These are phyloP conservation scores for Quercus rubra DNA, from an alignment of 306 rosid species.

Conservation along the genomic window DNA sequence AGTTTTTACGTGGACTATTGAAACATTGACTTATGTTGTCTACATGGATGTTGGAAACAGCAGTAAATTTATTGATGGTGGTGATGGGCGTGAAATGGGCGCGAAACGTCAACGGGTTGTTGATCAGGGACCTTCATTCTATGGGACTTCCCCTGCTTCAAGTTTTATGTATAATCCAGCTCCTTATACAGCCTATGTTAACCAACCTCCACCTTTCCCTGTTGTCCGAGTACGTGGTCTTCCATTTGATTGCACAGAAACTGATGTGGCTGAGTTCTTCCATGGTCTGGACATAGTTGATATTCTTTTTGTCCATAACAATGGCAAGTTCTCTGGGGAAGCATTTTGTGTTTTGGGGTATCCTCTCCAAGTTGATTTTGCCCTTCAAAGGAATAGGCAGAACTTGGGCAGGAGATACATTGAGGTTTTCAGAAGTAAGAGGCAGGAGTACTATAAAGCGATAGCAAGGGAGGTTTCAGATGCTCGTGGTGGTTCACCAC, in stretches of 20 bases:
- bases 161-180: slow-evolving; percentile 72
- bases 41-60: slow-evolving; percentile 20
- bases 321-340: slow-evolving; percentile 84
- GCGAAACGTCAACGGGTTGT: slow-evolving; percentile 82
- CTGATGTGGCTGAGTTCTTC: slow-evolving; percentile 91
- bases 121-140: slow-evolving; percentile 78
- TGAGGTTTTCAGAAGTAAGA: slow-evolving; percentile 90
- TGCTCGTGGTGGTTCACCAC: slow-evolving; percentile 71
- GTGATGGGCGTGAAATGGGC: slow-evolving; percentile 93
- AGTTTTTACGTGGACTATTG: slow-evolving; percentile 6
- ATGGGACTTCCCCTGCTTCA: slow-evolving; percentile 73
- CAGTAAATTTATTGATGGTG: slow-evolving; percentile 62
- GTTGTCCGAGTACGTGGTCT: slow-evolving; percentile 88
- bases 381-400: slow-evolving; percentile 86
- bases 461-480: slow-evolving; percentile 77
- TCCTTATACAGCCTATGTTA: slow-evolving; percentile 65
- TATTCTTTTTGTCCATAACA: slow-evolving; percentile 80
- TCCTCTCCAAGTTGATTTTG: slow-evolving; percentile 94
- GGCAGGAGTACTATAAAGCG: slow-evolving; percentile 96
- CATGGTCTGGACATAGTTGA: slow-evolving; percentile 89
- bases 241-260: slow-evolving; percentile 86
- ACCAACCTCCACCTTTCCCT: slow-evolving; percentile 86
- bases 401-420: slow-evolving; percentile 90
- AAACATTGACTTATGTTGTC: slow-evolving; percentile 16
- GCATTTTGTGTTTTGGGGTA: slow-evolving; percentile 86